Conservation (phyloP, 2,329 filamentous ascomycete genomes). For the Stagonosporopsis cucurbitacearum region DNA sequence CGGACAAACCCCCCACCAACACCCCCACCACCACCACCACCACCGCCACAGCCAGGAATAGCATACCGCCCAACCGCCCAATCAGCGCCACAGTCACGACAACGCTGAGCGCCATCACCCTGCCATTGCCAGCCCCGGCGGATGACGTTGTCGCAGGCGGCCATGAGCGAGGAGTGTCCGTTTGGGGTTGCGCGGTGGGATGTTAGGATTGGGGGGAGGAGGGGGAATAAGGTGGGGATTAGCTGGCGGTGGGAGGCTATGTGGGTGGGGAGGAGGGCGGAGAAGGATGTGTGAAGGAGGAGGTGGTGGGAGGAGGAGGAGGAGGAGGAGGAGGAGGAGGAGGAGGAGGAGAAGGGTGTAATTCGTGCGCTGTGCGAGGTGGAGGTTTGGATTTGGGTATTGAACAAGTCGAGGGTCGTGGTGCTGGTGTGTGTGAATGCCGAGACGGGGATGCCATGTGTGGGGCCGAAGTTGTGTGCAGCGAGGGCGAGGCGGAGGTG, state of each 20-base stretch:
- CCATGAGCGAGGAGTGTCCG: constrained; percentile 34
- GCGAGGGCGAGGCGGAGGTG: constrained; percentile 41
- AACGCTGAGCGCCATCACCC: constrained; percentile 27
- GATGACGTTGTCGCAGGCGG: constrained; percentile 29
- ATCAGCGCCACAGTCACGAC: constrained; percentile 35
- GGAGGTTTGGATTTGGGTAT: constrained; percentile 18
- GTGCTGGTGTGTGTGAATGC: constrained; percentile 21
- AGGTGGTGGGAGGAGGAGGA: constrained; percentile 21
- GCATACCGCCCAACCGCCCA: constrained; percentile 24
- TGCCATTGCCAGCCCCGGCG: constrained; percentile 24
- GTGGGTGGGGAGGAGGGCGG: constrained; percentile 25
- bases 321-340: constrained; percentile 28
- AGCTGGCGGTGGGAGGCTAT: constrained; percentile 17
- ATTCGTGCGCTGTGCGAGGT: constrained; percentile 27
- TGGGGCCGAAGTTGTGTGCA: constrained; percentile 22
- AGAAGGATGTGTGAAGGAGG: constrained; percentile 29
- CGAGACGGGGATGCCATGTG: constrained; percentile 34
- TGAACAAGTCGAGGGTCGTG: constrained; percentile 23
- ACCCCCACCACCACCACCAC: too few species aligned
- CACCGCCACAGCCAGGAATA: constrained; percentile 10
- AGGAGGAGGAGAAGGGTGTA: neutral
- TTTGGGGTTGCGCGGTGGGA: constrained; percentile 34
- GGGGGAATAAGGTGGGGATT: constrained; percentile 22
- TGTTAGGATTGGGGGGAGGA: constrained; percentile 34
- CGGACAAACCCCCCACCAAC: constrained; percentile 17